Evolutionary conservation across 192 early-diverging fungal genomes (phyloP), one percentile per base, ranked within the genome.

Genomic region (Coemansia sp.): DNA sequence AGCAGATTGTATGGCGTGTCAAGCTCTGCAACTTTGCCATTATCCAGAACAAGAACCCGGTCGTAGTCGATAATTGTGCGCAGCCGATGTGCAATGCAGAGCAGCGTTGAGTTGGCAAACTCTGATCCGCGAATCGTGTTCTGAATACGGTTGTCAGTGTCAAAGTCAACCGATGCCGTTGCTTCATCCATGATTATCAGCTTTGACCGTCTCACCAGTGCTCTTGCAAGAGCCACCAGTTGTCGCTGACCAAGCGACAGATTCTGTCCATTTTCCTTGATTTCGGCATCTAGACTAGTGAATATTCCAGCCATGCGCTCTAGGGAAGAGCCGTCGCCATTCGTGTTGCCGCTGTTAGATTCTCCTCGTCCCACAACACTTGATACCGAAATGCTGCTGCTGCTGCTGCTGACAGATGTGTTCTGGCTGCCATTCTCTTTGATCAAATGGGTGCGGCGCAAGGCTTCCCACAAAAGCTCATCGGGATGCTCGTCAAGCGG

Each of bases 31-130:
- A 97, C 72, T 22, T 80, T 71, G 7, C 95, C 95, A 2, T 85
- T 76, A 62, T 92, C 90, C 61, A 95, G 54, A 2, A 97, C 94
- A 64, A 95, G 68, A 37, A 96, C 86, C 14, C 88, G 84, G 67
- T 96, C 94, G 69, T 93, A 94, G 66, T 91, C 91, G 11, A 90
- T 88, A 41, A 96, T 88, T 1, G 94, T 94, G 37, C 87, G 79
- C 44, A 94, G 72, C 14, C 95, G 87, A 76, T 98, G 96, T 1
- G 96, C 96, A 74, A 98, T 93, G 48, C 88, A 90, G 5, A 98
- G 65, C 17, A 98, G 68, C 0, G 96, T 92, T 2, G 88, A 85
- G n/a, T 68, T 32, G 38, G 87, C 70, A 50, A 83, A 77, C 59
- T 94, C 90, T 22, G 86, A 70, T 42, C 91, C 87, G 25, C 93